These are phyloP conservation scores for Nicotiana tabacum DNA, from an alignment of 257 asterid species.

Conservation along the genomic window DNA sequence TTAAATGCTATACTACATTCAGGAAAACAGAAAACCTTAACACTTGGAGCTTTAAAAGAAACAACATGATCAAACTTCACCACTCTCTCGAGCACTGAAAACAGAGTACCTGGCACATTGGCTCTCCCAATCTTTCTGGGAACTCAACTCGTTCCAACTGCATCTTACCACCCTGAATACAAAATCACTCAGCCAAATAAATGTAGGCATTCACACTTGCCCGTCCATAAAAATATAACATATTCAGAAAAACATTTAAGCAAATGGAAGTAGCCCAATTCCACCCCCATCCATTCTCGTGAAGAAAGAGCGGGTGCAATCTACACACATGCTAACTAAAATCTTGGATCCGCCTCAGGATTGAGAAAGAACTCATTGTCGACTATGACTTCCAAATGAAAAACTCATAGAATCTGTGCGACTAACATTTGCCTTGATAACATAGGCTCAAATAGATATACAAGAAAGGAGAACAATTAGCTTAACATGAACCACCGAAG, in stretches of 20 bases:
- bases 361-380: background rate
- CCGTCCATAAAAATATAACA: background rate
- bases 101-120: constrained; percentile 64
- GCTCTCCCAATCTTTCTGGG: constrained; percentile 86
- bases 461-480: background rate
- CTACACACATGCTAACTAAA: background rate
- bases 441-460: background rate
- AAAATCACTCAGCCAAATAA: background rate
- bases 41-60: background rate
- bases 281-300: background rate
- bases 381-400: background rate
- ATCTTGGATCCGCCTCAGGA: background rate
- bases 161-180: constrained; percentile 25
- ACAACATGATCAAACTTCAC: background rate
- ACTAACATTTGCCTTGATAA: background rate
- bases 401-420: background rate
- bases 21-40: background rate
- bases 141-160: constrained; percentile 52
- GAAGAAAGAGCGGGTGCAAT: background rate
- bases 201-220: background rate
- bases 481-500: background rate
- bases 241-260: background rate
- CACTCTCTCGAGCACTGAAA: background rate
- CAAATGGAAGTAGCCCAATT: background rate
- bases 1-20: background rate